Evolutionary conservation across 2,329 filamentous ascomycete genomes (phyloP).

Genomic region (Stromatinia cepivora): DNA sequence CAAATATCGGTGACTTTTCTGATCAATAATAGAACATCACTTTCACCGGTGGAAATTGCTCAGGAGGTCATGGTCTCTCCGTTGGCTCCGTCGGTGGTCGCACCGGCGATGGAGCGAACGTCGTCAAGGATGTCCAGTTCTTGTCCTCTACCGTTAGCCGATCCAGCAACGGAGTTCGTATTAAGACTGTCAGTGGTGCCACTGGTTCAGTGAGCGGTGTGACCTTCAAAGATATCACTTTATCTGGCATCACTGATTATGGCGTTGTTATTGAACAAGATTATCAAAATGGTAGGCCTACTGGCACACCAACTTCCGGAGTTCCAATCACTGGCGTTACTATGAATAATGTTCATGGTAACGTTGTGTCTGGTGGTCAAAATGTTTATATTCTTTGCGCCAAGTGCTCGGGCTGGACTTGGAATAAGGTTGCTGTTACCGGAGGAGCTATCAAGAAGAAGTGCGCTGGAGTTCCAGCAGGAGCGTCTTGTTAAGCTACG

Average conservation of each 20-base stretch:
- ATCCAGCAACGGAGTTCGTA: slow-evolving; percentile 52
- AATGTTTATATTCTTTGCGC: slow-evolving; percentile 56
- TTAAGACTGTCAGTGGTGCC: slow-evolving; percentile 43
- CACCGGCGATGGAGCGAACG: slow-evolving; percentile 52
- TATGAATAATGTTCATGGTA: slow-evolving; percentile 47
- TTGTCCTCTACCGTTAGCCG: slow-evolving; percentile 49
- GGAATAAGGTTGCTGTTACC: slow-evolving; percentile 51
- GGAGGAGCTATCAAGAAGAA: slow-evolving; percentile 49
- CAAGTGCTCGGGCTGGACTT: slow-evolving; percentile 55
- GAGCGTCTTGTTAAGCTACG: slow-evolving; percentile 30
- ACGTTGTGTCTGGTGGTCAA: slow-evolving; percentile 42
- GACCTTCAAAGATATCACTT: slow-evolving; percentile 54
- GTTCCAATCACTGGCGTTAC: slow-evolving; percentile 54
- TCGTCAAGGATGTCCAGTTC: slow-evolving; percentile 54
- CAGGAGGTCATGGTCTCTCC: slow-evolving; percentile 49
- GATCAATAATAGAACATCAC: slow-evolving; percentile 28
- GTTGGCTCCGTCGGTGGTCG: slow-evolving; percentile 60
- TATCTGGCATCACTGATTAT: slow-evolving; percentile 47
- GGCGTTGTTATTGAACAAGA: slow-evolving; percentile 59
- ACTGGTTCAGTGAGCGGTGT: slow-evolving; percentile 47
- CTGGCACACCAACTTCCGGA: slow-evolving; percentile 36
- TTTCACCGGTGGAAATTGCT: slow-evolving; percentile 38
- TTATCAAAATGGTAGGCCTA: slow-evolving; percentile 42
- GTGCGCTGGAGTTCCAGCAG: slow-evolving; percentile 44
- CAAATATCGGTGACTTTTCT: neutral